Evolutionary conservation across 2,329 filamentous ascomycete genomes (phyloP), one percentile per base, ranked within the genome.

Genomic region (Xylariomycetidae sp.): DNA sequence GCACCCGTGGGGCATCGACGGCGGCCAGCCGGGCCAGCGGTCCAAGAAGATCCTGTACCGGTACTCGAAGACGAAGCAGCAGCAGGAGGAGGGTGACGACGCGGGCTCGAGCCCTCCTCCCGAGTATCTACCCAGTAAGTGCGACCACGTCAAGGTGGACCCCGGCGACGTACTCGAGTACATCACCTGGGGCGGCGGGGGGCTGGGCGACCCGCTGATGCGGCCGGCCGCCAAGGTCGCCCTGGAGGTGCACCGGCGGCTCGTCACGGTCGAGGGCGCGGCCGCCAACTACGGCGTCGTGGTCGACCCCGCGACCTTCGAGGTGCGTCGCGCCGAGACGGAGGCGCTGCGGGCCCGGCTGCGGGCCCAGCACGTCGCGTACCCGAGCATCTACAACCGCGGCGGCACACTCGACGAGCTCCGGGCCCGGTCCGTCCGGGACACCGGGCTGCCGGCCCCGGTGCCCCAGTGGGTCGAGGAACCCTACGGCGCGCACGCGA

Each of bases 131-230:
- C 59, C 62, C 8, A 64, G 59, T n/a, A 71, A 72, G 45, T 67
- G 64, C 40, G 67, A 72, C 42, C 60, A 69, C 41, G 45, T 72
- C 16, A 56, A 58, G 12, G 67, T 71, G 2, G 50, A 61, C 20
- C 62, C 61, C 2, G 66, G 61, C 10, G 67, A 72, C 38, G 55
- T 69, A 2, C 61, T 70, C 5, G 66, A 70, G 50, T 70, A 62
- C 63, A 58, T 68, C 18, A 71, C 68, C 4, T 70, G 66, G 67
- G 66, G 67, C 28, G 67, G 65, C 17, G 67, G 66, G 15, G 66
- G 67, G 2, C 57, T 70, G 10, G 68, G 67, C 19, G 66, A 70
- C 45, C 61, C 66, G 0, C 50, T 70, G 5, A 62, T 58, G 0
- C 57, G 67, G 1, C 62, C 67, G 0, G 53, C 62, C 0, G 51